A percentile compares a stretch with the other conserved stretches of the same genome.
phyloP scores from a whole-genome alignment of 176 grass and related monocot species.

The Areca catechu region DNA sequence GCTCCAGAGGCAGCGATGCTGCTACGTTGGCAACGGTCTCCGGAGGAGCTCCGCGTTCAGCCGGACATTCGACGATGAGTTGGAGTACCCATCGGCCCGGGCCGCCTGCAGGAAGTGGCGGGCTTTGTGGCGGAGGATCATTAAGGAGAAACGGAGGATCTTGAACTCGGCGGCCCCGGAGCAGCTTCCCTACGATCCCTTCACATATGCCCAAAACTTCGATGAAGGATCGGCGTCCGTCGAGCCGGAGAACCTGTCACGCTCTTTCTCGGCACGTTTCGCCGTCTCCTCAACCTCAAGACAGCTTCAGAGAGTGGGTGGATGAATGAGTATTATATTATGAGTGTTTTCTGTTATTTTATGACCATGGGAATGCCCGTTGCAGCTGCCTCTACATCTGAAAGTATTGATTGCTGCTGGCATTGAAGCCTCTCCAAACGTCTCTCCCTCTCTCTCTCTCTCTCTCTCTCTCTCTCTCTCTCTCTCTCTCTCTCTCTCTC shows the following conservation, averaged over 20 bases:
- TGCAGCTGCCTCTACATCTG: too few relatives aligned
- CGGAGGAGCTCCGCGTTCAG: conserved; percentile 34
- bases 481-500: too few relatives aligned
- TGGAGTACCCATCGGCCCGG: not conserved
- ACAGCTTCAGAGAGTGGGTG: conserved; percentile 34
- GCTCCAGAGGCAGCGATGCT: conserved; percentile 55
- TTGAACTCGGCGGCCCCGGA: conserved; percentile 14
- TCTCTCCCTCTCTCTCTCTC: too few relatives aligned
- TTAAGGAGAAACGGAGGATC: conserved; percentile 54
- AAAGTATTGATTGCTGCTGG: too few relatives aligned
- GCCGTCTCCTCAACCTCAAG: conserved; percentile 55
- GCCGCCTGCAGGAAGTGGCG: conserved; percentile 22
- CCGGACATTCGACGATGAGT: conserved; percentile 20
- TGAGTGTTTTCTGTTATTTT: too few relatives aligned
- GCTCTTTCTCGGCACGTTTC: conserved; percentile 85
- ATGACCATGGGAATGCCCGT: too few relatives aligned
- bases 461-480: too few relatives aligned
- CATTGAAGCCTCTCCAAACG: too few relatives aligned
- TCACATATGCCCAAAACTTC: conserved; percentile 90
- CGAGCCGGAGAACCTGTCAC: conserved; percentile 73
- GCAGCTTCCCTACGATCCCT: conserved; percentile 44
- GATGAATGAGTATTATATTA: conserved; percentile 1
- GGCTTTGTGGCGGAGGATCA: conserved; percentile 54
- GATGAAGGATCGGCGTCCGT: conserved; percentile 68
- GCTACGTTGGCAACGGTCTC: conserved; percentile 30